These are phyloP conservation scores for Teunomyces cretensis DNA, from an alignment of 805 yeast genomes.

Conservation along the genomic window DNA sequence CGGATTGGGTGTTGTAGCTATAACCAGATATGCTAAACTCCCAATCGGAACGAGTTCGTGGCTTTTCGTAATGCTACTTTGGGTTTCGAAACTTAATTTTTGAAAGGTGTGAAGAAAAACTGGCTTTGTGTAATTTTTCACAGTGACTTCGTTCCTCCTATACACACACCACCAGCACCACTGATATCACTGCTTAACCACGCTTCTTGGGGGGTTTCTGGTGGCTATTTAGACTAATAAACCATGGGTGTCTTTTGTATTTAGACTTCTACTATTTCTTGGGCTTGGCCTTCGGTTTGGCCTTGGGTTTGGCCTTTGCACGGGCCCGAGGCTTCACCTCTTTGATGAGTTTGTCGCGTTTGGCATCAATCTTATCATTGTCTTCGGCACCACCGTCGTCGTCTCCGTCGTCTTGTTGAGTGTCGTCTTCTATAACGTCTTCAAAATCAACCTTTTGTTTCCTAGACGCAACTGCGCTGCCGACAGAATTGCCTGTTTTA, in stretches of 20 bases:
- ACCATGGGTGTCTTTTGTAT: too few relatives aligned
- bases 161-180: too few relatives aligned
- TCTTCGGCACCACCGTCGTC: conserved; percentile 43
- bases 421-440: conserved; percentile 60
- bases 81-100: background rate
- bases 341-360: conserved; percentile 66
- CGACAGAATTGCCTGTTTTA: conserved; percentile 64
- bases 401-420: conserved; percentile 33
- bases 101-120: background rate
- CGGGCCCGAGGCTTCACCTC: conserved; percentile 18
- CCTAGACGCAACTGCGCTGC: conserved; percentile 15
- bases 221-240: too few relatives aligned
- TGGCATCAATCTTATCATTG: conserved; percentile 48
- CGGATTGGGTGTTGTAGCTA: background rate
- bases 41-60: background rate
- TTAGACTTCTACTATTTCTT: too few relatives aligned
- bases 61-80: background rate
- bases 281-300: background rate
- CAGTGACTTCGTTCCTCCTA: too few relatives aligned
- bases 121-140: background rate
- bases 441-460: conserved; percentile 61
- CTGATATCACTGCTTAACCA: too few relatives aligned
- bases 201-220: too few relatives aligned
- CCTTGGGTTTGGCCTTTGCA: conserved; percentile 25
- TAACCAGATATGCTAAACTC: background rate